A percentile compares a stretch with the other conserved stretches of the same genome.
Conservation (phyloP, 805 yeast species). For the Suhomyces prunicola region DNA sequence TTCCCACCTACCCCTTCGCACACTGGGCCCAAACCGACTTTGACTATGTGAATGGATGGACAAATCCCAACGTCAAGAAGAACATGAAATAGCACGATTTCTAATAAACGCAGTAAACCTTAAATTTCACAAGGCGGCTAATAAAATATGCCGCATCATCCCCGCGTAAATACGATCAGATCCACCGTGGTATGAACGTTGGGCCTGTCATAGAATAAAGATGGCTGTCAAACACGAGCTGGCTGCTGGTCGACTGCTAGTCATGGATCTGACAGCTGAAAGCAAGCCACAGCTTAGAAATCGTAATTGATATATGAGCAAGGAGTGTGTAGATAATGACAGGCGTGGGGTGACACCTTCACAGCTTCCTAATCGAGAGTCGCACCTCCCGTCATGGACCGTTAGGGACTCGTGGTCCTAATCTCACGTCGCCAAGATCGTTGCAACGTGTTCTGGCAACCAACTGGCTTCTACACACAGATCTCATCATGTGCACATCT, state of each 20-base stretch:
- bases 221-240: neutral
- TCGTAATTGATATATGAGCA: neutral
- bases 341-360: neutral
- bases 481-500: neutral
- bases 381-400: neutral
- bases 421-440: neutral
- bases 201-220: neutral
- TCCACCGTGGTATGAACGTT: neutral
- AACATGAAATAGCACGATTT: neutral
- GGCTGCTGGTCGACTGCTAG: neutral
- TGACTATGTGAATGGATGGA: conserved; percentile 39
- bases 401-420: neutral
- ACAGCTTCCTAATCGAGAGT: neutral
- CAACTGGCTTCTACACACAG: neutral
- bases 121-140: neutral
- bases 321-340: neutral
- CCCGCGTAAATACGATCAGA: neutral
- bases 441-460: neutral
- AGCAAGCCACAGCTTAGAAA: neutral
- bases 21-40: conserved; percentile 46
- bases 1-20: conserved; percentile 65
- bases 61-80: conserved; percentile 29
- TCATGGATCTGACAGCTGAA: neutral
- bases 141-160: neutral
- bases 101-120: neutral